Conservation (phyloP, 176 grass and related monocot species). For the Alopecurus myosuroides region DNA sequence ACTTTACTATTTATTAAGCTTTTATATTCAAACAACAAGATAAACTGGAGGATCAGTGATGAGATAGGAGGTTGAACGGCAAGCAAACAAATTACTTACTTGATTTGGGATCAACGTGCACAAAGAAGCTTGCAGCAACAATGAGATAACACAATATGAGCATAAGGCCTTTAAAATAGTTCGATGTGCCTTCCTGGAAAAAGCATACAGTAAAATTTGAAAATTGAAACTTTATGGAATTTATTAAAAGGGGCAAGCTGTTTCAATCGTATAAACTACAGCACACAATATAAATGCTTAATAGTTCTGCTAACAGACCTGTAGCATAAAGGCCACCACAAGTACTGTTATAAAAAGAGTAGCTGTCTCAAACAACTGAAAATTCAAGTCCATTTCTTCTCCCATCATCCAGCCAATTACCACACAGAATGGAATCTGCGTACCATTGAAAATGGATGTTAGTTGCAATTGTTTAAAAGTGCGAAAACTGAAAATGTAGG, state of each 20-base stretch:
- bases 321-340: slow-evolving; percentile 96
- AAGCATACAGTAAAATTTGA: slow-evolving; percentile 13
- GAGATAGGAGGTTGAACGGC: slow-evolving; percentile 2
- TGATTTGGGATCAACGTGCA: slow-evolving; percentile 69
- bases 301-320: slow-evolving; percentile 46
- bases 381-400: slow-evolving; percentile 96
- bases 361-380: slow-evolving; percentile 57
- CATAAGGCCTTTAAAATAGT: slow-evolving; percentile 94
- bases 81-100: slow-evolving; percentile 39
- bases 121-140: slow-evolving; percentile 86
- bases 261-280: neutral
- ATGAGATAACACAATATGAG: slow-evolving; percentile 89
- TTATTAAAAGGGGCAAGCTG: neutral
- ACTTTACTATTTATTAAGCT: neutral
- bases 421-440: slow-evolving; percentile 30
- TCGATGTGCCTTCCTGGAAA: slow-evolving; percentile 82
- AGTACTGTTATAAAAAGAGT: slow-evolving; percentile 18
- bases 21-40: slow-evolving; percentile 13
- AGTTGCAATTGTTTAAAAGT: neutral
- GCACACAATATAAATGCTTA: neutral
- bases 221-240: neutral
- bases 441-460: slow-evolving; percentile 3
- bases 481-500: slow-evolving; percentile 19
- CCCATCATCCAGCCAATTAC: slow-evolving; percentile 99
- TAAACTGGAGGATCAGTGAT: neutral